Percentiles rank a stretch among this genome's conserved stretches.
These are phyloP conservation scores for Quercus parvula DNA, from an alignment of 306 rosid species.

Conservation along the genomic window DNA sequence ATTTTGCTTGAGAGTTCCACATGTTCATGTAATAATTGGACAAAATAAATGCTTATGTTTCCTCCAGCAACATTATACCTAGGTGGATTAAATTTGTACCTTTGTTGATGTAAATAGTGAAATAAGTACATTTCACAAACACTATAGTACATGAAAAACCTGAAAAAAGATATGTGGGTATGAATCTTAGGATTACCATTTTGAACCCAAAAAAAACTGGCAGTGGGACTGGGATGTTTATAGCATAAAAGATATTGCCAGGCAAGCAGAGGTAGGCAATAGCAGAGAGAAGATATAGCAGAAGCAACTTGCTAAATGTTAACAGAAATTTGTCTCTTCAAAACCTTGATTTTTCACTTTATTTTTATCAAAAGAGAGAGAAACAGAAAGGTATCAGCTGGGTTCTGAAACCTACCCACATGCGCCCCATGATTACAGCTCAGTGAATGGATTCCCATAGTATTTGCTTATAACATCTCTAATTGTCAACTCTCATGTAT, in stretches of 20 bases:
- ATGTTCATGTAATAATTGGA: too few relatives aligned
- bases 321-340: slow-evolving; percentile 23
- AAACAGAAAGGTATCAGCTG: slow-evolving; percentile 14
- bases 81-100: too few relatives aligned
- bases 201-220: slow-evolving; percentile 11
- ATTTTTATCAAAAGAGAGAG: slow-evolving; percentile 16
- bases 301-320: slow-evolving; percentile 35
- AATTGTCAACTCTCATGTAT: slow-evolving; percentile 40
- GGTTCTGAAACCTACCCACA: slow-evolving; percentile 54
- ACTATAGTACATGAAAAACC: slow-evolving; percentile 1
- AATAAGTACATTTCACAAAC: neutral
- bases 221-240: slow-evolving; percentile 14
- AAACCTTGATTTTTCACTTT: neutral
- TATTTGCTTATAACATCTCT: slow-evolving; percentile 32
- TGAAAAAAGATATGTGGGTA: slow-evolving; percentile 9
- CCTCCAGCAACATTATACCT: too few relatives aligned
- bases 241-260: slow-evolving; percentile 45
- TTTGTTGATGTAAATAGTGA: neutral
- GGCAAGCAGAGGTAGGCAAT: slow-evolving; percentile 24
- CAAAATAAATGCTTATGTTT: too few relatives aligned
- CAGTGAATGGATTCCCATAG: slow-evolving; percentile 46
- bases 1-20: too few relatives aligned
- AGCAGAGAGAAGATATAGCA: slow-evolving; percentile 33
- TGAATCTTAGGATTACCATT: neutral
- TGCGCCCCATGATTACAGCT: slow-evolving; percentile 71